Percentiles rank a stretch among this genome's conserved stretches.
Conservation (phyloP, 106 monocot species). For the Posidonia australis region DNA sequence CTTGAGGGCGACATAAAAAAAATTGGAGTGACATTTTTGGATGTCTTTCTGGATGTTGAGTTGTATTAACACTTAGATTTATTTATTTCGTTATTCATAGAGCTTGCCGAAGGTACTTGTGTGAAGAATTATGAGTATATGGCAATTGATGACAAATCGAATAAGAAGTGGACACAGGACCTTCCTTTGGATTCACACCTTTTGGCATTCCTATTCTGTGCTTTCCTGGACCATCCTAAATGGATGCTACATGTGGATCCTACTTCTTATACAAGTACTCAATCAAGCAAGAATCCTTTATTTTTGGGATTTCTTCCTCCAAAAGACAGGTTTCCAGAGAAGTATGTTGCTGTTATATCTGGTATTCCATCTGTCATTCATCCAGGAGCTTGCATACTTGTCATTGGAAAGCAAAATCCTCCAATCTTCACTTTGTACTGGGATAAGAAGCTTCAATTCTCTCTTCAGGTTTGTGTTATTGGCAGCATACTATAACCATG, state of each 20-base stretch:
- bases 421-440: conserved; percentile 80
- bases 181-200: conserved; percentile 85
- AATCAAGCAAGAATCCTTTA: conserved; percentile 85
- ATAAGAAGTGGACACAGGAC: conserved; percentile 53
- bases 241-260: conserved; percentile 98
- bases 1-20: not conserved
- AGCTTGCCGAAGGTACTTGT: conserved; percentile 93
- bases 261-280: conserved; percentile 63
- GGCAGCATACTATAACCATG: not conserved
- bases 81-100: conserved; percentile 22
- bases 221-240: conserved; percentile 93
- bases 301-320: conserved; percentile 91
- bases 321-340: conserved; percentile 92
- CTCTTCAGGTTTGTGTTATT: conserved; percentile 52
- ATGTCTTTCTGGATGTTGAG: not conserved
- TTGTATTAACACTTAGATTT: not conserved
- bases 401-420: conserved; percentile 79
- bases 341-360: conserved; percentile 83
- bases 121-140: conserved; percentile 74
- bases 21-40: not conserved
- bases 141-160: conserved; percentile 47
- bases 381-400: conserved; percentile 79
- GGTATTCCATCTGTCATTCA: conserved; percentile 72
- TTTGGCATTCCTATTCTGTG: conserved; percentile 63
- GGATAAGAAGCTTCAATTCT: conserved; percentile 90